Evolutionary conservation across 176 grass and related monocot species (phyloP).

Genomic region (Saccharum spontaneum): DNA sequence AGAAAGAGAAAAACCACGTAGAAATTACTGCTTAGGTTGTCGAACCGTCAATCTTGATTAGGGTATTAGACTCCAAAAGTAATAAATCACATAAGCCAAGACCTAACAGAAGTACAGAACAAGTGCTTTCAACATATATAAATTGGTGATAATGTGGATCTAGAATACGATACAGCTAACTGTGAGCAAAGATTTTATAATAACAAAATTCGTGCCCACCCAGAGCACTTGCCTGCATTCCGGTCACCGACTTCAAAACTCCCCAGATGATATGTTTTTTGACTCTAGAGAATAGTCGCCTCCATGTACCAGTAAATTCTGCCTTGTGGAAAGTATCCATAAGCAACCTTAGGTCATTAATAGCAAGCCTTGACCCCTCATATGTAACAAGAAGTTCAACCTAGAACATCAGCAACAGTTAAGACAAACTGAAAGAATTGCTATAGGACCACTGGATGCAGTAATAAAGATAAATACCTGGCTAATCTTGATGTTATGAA

Average conservation of each 20-base stretch:
- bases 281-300: constrained; percentile 88
- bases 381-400: constrained; percentile 97
- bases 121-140: background rate
- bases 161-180: background rate
- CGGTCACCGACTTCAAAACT: constrained; percentile 94
- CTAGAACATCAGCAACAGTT: constrained; percentile 42
- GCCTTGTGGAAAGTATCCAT: constrained; percentile 96
- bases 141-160: constrained; percentile 1
- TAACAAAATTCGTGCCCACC: constrained; percentile 5
- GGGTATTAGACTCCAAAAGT: background rate
- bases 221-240: constrained; percentile 83
- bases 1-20: background rate
- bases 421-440: constrained; percentile 25
- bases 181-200: background rate
- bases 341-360: constrained; percentile 92
- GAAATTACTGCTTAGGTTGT: background rate
- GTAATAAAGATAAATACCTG: constrained; percentile 55
- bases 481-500: constrained; percentile 98
- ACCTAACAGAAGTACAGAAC: background rate
- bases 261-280: constrained; percentile 99
- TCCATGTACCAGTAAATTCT: constrained; percentile 98
- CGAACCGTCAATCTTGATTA: background rate
- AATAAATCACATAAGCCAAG: background rate
- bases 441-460: constrained; percentile 30
- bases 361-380: constrained; percentile 94